Evolutionary conservation across 106 monocot genomes (phyloP), one percentile per base, ranked within the genome.

Genomic region (Xerophyta viscosa): DNA sequence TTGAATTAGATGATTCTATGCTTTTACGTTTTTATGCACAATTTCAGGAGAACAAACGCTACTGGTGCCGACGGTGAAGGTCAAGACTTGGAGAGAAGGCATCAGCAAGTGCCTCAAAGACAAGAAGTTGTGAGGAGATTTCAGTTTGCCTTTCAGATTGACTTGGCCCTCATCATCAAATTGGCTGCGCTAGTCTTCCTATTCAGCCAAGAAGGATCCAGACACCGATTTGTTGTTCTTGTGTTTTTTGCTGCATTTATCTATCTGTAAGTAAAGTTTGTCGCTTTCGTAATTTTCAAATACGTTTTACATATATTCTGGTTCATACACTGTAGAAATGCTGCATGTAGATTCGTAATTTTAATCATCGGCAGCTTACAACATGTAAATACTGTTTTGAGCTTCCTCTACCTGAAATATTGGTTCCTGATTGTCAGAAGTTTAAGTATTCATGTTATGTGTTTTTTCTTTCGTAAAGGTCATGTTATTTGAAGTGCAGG

Each of bases 171-270:
- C 22, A 71, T 94, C 41, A 27, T 94, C 20, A 94, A 94, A 67
- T 66, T 96, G 48, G 73, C 78, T 15, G 84, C 81, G 26, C 71
- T 81, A 0, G 81, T 96, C 24, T 66, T 89, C 61, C 65, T 96
- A 24, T 81, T 96, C 41, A 71, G 78, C 47, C 94, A 88, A 63
- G 94, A 96, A 37, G 94, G 94, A 45, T 96, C 94, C 17, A 81
- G 61, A 53, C 81, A 85, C 20, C 71, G 83, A 29, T 61, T 84
- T 15, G 48, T 96, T 37, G 62, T 78, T 36, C 78, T 96, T 24
- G 18, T 81, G 8, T 54, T 81, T 19, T 85, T 82, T 60, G 94
- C 88, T 22, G 25, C 68, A 10, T 25, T 89, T 20, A 45, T 96
- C 24, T 96, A 96, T 50, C 71, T 96, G 88, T 96, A 60, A 88